Evolutionary conservation across 495 filamentous ascomycete genomes (phyloP).

Genomic region (Penicillium ucsense): DNA sequence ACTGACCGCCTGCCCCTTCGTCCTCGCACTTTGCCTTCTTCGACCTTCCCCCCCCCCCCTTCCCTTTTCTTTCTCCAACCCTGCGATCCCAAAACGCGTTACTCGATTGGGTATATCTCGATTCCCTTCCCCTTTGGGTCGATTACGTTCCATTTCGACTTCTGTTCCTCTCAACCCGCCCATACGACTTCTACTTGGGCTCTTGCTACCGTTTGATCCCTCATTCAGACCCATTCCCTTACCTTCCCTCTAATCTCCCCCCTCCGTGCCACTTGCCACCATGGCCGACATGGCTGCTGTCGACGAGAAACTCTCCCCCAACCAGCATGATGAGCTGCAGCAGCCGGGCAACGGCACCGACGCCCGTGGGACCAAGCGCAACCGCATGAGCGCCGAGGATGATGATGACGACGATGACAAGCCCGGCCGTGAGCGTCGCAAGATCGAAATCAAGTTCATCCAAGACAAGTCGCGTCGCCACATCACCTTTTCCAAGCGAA

Average conservation of each 20-base stretch:
- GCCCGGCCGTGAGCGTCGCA: conserved; percentile 93
- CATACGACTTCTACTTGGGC: no score
- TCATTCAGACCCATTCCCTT: not conserved
- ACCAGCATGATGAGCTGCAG: conserved; percentile 41
- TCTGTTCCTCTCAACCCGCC: conserved; percentile 1
- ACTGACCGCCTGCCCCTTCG: conserved; percentile 33
- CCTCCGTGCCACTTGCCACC: conserved; percentile 5
- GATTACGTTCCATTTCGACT: conserved; percentile 6
- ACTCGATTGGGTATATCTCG: conserved; percentile 42
- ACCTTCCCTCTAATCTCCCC: not conserved
- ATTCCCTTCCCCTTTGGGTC: conserved; percentile 42
- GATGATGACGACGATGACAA: conserved; percentile 99
- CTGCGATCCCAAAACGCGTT: conserved; percentile 42
- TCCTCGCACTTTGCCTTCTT: conserved; percentile 35
- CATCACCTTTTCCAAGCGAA: conserved; percentile 99
- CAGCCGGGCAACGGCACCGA: conserved; percentile 49
- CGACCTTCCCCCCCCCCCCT: conserved; percentile 26
- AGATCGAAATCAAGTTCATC: conserved; percentile 99
- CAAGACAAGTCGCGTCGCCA: conserved; percentile 99
- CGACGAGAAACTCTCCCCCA: conserved; percentile 40
- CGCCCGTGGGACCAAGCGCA: conserved; percentile 80
- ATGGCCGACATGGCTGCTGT: conserved; percentile 41
- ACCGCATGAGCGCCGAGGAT: conserved; percentile 79
- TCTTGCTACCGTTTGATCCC: not conserved
- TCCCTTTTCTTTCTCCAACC: conserved; percentile 32